Conservation (phyloP, 495 filamentous ascomycete species). For the Neurospora africana region DNA sequence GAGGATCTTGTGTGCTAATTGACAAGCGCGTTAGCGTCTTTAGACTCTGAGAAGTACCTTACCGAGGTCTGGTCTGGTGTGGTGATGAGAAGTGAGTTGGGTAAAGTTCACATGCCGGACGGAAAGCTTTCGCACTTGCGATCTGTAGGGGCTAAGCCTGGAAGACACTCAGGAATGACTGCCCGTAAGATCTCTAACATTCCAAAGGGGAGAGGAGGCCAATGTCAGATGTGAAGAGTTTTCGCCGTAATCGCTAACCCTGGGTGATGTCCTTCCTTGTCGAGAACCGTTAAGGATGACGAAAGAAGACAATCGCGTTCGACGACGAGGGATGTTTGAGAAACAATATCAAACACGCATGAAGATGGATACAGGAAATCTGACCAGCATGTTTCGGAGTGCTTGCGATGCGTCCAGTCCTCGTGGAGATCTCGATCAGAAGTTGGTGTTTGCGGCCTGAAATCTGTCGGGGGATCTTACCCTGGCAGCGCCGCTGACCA, state of each 20-base stretch:
- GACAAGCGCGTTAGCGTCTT: not conserved
- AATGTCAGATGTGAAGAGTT: too few relatives aligned
- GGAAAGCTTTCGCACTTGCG: too few relatives aligned
- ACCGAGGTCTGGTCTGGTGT: not conserved
- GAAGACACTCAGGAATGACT: not conserved
- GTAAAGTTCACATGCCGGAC: too few relatives aligned
- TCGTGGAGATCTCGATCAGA: not conserved
- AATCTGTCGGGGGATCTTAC: not conserved
- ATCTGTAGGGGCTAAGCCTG: too few relatives aligned
- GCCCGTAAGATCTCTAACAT: too few relatives aligned
- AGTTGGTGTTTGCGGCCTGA: not conserved
- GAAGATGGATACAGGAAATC: not conserved
- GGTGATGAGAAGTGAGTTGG: not conserved
- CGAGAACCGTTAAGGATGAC: not conserved
- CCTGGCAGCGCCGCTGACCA: not conserved
- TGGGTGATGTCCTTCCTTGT: not conserved
- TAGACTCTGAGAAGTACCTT: not conserved
- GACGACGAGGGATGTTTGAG: not conserved
- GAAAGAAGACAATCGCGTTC: not conserved
- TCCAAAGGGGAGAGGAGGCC: too few relatives aligned
- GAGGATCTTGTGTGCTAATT: conserved; percentile 50
- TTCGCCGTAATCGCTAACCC: not conserved
- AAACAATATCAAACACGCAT: not conserved
- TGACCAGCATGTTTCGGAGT: not conserved
- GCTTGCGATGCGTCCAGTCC: not conserved